Percentiles rank a stretch among this genome's conserved stretches.
phyloP scores from a whole-genome alignment of 331 rosid species.

The Spiraea crenata region DNA sequence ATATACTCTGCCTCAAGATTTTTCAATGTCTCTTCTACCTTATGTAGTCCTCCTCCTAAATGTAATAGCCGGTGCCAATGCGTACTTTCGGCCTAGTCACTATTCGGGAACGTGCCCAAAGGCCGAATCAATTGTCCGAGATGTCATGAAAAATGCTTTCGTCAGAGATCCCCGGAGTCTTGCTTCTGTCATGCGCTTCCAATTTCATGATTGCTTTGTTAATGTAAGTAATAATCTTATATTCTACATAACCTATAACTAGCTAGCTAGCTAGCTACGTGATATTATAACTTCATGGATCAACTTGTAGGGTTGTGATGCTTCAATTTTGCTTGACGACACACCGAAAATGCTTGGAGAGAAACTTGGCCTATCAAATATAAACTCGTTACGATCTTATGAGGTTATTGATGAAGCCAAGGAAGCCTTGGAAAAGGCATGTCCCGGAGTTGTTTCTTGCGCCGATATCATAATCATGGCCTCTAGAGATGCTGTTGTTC shows the following conservation, averaged over 20 bases:
- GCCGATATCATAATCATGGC: slow-evolving; percentile 85
- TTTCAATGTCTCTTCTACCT: slow-evolving; percentile 23
- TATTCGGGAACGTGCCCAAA: slow-evolving; percentile 59
- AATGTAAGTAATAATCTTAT: slow-evolving; percentile 31
- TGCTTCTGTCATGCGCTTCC: slow-evolving; percentile 89
- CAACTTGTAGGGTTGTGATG: slow-evolving; percentile 68
- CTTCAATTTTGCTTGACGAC: slow-evolving; percentile 76
- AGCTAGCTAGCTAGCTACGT: too few species aligned
- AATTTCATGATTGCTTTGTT: slow-evolving; percentile 84
- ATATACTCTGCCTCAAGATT: slow-evolving; percentile 2
- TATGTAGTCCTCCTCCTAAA: slow-evolving; percentile 32
- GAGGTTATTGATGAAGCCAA: slow-evolving; percentile 69
- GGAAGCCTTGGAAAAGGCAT: slow-evolving; percentile 52
- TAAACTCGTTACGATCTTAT: slow-evolving; percentile 69
- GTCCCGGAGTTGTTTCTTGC: slow-evolving; percentile 86
- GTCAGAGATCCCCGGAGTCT: slow-evolving; percentile 60
- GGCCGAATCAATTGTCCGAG: slow-evolving; percentile 51
- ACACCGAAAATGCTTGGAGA: slow-evolving; percentile 77
- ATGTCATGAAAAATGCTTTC: slow-evolving; percentile 56
- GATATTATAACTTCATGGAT: not conserved
- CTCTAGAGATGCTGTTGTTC: slow-evolving; percentile 71
- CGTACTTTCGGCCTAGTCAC: slow-evolving; percentile 46
- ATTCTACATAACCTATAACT: too few species aligned
- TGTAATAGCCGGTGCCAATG: slow-evolving; percentile 16
- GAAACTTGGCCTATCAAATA: slow-evolving; percentile 63